Conservation (phyloP, 345 rosid species). For the Odontarrhena argentea region DNA sequence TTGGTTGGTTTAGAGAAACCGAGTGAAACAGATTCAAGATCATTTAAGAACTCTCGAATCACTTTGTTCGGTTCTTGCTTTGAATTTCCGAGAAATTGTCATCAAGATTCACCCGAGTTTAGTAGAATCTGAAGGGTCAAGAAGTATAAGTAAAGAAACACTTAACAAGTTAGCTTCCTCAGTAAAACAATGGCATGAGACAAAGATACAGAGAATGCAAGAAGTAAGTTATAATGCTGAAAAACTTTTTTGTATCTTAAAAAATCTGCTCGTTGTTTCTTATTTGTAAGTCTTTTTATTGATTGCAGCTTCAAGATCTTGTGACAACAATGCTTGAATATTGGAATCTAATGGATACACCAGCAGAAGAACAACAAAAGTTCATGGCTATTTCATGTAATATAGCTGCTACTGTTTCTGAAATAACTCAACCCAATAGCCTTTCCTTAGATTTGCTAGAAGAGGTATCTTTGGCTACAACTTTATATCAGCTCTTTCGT, state of each 20-base stretch:
- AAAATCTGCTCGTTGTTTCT: constrained; percentile 1
- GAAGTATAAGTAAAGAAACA: constrained; percentile 55
- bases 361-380: constrained; percentile 83
- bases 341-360: constrained; percentile 98
- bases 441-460: constrained; percentile 72
- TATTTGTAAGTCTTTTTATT: background rate
- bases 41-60: constrained; percentile 51
- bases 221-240: constrained; percentile 45
- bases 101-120: constrained; percentile 60
- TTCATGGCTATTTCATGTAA: constrained; percentile 81
- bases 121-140: constrained; percentile 53
- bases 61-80: constrained; percentile 72
- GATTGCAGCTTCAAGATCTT: constrained; percentile 91
- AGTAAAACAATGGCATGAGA: constrained; percentile 55
- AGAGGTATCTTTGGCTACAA: constrained; percentile 27
- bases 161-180: constrained; percentile 54
- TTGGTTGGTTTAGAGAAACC: constrained; percentile 52
- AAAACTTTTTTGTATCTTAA: background rate
- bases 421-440: constrained; percentile 82
- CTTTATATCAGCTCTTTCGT: background rate
- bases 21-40: constrained; percentile 65
- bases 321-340: constrained; percentile 82
- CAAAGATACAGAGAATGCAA: constrained; percentile 83
- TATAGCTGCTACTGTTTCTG: constrained; percentile 90
- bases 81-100: constrained; percentile 53